Base-by-base conservation (phyloP, 2,329 filamentous ascomycete genomes). In the Ophiocordyceps camponoti-saundersi region DNA sequence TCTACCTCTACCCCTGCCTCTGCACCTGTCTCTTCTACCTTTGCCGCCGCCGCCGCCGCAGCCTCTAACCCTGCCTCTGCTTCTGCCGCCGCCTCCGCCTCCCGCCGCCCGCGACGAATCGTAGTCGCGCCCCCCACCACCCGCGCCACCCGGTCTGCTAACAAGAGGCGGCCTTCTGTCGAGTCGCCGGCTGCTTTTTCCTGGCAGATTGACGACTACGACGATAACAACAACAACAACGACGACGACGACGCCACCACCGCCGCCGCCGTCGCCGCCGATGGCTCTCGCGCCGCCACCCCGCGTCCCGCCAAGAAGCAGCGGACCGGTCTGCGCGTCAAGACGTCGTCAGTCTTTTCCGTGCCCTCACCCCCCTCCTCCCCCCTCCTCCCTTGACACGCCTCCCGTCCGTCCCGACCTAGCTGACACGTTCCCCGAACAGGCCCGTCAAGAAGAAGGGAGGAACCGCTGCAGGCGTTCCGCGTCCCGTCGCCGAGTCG, bases 381-480 rank as follows among this genome's bases (percentile, higher is more conserved):
- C 7, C 23, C 11, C 21, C 6, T 6, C 21, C 18, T 18, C 11
- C n/a, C 21, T 15, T 32, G 18, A 32, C 32, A 11, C 18, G 18
- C 39, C 30, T 12, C 44, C 30, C 30, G n/a, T 32, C 16, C 23
- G 12, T 12, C 15, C 15, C 4, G 4, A 10, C 15, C 43, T 16
- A 6, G 15, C 45, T 42, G 22, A 46, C 22, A 15, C n/a, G 29
- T 43, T 44, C 29, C 23, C 23, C 23, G 23, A 15, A 44, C 59
- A 89, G 84, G 53, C 84, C 84, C 12, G 59, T 65, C 42, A 89
- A 89, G 68, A 86, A 83, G 67, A 82, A 81, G 62, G 71, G 72
- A 50, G 76, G 79, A 54, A 76, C 77, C 53, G 75, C 79, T 54
- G 80, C 80, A 60, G 83, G 82, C 56, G 71, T 85, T 59, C 75